A percentile compares a stretch with the other conserved stretches of the same genome.
phyloP scores from a whole-genome alignment of 2,329 filamentous ascomycete species.

The Trichoderma cornu-damae region DNA sequence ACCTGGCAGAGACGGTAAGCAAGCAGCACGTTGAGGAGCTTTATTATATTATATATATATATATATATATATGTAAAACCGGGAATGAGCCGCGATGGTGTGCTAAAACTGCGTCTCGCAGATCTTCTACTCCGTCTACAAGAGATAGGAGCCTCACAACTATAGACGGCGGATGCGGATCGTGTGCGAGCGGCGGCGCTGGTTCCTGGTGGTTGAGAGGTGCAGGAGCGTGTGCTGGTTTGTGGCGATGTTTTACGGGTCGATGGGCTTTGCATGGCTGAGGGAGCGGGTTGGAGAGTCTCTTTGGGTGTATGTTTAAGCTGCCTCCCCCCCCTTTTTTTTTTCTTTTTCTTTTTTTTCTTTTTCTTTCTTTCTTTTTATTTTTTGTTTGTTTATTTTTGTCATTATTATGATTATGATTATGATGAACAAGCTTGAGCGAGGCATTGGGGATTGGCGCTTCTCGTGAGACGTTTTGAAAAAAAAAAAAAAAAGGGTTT shows the following conservation, averaged over 20 bases:
- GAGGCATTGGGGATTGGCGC: no score
- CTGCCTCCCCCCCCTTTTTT: no score
- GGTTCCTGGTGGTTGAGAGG: neutral
- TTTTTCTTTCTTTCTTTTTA: no score
- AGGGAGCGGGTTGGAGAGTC: neutral
- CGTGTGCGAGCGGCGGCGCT: neutral
- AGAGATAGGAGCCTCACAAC: neutral
- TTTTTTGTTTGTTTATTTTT: no score
- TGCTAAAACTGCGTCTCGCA: neutral
- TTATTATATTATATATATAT: neutral
- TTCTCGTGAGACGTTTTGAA: no score
- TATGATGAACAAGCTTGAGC: no score
- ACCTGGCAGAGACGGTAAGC: constrained; percentile 24
- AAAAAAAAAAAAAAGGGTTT: no score
- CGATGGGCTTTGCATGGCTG: neutral
- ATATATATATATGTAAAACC: no score
- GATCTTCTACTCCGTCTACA: neutral
- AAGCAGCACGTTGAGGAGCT: neutral
- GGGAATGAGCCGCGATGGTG: neutral
- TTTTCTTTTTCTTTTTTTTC: no score
- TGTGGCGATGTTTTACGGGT: neutral
- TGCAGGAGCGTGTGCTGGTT: neutral
- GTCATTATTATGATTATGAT: no score
- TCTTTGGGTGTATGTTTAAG: neutral
- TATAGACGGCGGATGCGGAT: neutral